Evolutionary conservation across 1,284 basidiomycete species (phyloP), one percentile per base, ranked within the genome.

Genomic region (Hemileia vastatrix): DNA sequence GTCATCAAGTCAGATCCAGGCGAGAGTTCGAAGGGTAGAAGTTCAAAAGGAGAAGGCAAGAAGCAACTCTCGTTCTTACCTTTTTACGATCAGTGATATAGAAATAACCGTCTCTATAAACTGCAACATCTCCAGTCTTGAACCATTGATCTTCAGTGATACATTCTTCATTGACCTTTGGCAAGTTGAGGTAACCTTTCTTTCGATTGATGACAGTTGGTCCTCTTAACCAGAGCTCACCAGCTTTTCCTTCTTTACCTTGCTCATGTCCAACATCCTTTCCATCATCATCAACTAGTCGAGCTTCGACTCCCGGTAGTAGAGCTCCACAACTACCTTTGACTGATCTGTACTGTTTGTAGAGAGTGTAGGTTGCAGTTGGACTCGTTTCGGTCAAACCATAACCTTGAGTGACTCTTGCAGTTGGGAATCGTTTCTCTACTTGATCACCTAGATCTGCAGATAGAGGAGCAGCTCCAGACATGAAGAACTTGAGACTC

Each of bases 391-490:
- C 80, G 44, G 78, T 79, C 21, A 81, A 68, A 13, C 80, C 80
- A 67, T 77, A 78, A 5, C 77, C 77, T 64, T 78, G 76, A 1
- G 75, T 75, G 55, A 87, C 81, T 51, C 80, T 77, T 1, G 81
- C 80, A 21, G 81, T 73, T 0, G 85, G 85, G n/a, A 88, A 75
- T 43, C 84, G 71, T 36, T 79, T 76, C 48, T 80, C 75, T 33
- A 87, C 74, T 67, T 83, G 80, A 76, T 80, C 75, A 9, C 83
- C 81, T 11, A 90, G 79, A 6, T 83, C 80, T 0, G 78, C 78
- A 1, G 86, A 84, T 4, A 92, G 80, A 0, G 90, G 90, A 1
- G 92, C 92, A 0, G 90, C 92, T 4, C 88, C 90, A 1, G 83
- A 87, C 67, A 84, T 80, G 53, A 91, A 70, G 4, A 81, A 76